These are phyloP conservation scores for Edaphochlamys debaryana DNA, from an alignment of 139 green algal genomes.

Conservation along the genomic window DNA sequence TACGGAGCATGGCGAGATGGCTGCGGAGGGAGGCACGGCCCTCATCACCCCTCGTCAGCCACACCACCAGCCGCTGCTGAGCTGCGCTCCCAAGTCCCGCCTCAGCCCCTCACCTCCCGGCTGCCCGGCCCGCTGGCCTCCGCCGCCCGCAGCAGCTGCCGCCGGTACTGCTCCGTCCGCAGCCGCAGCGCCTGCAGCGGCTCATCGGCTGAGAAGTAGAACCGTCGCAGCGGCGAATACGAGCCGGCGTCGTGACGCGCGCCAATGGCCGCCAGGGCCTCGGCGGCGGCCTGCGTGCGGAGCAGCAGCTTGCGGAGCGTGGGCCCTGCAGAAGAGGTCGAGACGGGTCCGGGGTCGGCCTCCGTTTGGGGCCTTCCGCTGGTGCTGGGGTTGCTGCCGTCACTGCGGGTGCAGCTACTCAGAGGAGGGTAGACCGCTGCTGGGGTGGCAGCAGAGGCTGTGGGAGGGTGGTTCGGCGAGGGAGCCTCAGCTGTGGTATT, in stretches of 20 bases:
- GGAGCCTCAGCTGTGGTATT: no score
- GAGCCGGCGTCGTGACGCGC: background rate
- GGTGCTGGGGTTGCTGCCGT: no score
- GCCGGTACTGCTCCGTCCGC: conserved; percentile 1
- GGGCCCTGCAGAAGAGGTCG: no score
- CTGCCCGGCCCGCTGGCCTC: conserved; percentile 2
- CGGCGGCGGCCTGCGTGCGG: background rate
- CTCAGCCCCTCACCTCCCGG: background rate
- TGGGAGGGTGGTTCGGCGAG: no score
- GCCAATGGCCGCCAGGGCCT: background rate
- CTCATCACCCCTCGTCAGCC: background rate
- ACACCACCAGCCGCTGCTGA: background rate
- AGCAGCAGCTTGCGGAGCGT: background rate
- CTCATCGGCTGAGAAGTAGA: conserved; percentile 12
- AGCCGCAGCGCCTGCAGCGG: background rate
- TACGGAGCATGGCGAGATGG: background rate
- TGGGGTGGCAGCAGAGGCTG: no score
- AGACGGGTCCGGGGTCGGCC: no score
- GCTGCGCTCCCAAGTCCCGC: no score
- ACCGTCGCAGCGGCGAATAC: background rate
- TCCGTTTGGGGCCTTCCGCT: no score
- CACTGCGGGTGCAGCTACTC: no score
- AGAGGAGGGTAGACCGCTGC: no score
- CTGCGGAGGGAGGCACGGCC: background rate
- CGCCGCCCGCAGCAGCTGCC: background rate